Base-by-base conservation (phyloP, 164 flowering plant genomes). In the Macadamia integrifolia region DNA sequence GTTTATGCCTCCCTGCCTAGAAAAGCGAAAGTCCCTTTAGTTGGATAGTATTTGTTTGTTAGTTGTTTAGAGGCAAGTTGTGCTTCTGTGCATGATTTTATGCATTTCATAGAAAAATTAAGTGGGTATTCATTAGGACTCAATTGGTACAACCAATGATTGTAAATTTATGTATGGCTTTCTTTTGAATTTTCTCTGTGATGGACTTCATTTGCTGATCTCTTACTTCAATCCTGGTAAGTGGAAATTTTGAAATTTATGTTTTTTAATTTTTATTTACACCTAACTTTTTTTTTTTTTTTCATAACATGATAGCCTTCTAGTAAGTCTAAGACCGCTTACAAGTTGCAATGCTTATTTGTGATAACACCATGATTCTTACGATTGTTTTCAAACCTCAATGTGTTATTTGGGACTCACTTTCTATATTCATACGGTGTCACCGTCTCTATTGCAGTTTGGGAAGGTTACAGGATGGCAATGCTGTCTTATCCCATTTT, bases 381-480 rank as follows among this genome's bases (percentile, higher is more conserved):
- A 14, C 57, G 0, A 53, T 35, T 48, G 2, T 55, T 60, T 30
- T 18, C 31, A 18, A 9, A 3, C 18, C 29, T 50, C 23, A 15
- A 40, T 11, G 58, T 66, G 48, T 63, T 10, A 23, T 60, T 56
- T 69, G 58, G 28, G 42, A 44, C 10, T 14, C 12, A 62, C 59
- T n/a, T 42, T 55, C 42, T 46, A 42, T 17, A 1, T 35, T 35
- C 3, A 35, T 35, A 35, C 5, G 40, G 40, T 35, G 40, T 2
- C 3, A 35, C 40, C 5, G 1, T 44, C 44, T 29, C 62, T 40
- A 29, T 67, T 77, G 73, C 84, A 93, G 98, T 77, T 73, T 94
- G 81, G 99, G 99, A 65, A 91, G 99, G 77, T 74, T 94, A 72
- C 99, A 94, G 74, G 99, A 94, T 66, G 85, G 97, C 79, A 92